Base-by-base conservation (phyloP, 306 rosid species). In the Dryas octopetala region DNA sequence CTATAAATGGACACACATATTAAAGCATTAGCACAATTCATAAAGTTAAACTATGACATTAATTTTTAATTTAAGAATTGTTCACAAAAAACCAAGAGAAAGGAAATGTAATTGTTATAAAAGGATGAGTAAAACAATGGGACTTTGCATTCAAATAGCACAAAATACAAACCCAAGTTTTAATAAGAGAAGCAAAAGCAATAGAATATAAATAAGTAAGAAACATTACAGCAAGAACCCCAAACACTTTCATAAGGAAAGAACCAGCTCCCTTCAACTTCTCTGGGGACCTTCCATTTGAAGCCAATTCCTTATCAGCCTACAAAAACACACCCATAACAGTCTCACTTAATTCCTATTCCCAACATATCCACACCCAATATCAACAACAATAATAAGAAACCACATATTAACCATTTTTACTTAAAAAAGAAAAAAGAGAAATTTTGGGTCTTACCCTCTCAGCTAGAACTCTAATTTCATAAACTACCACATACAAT, bases 241-340 rank as follows among this genome's bases (percentile, higher is more conserved):
- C 97, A 84, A 95, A 95, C 44, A 89, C 93, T 90, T 92, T 95
- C 99, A 95, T 95, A 5, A 95, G 97, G 74, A 95, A 84, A 17
- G 99, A 95, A 57, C 99, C 99, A 50, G 97, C 97, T 26, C 92
- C 99, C 74, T 95, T 92, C 91, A 95, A 77, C 81, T 95, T 95
- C 86, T 92, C 97, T 0, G 97, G 97, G 14, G 96, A 86, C 79
- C 88, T 92, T 65, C 97, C 99, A 80, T 81, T 88, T 0, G 89
- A 84, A 80, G 87, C 89, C 82, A 92, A 78, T 47, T 95, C 96
- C 79, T 75, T 86, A 76, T 95, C 99, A 54, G 96, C 96, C 99
- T 95, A 64, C 53, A 73, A 47, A 23, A 14, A 46, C 17, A 23
- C 1, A 54, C 38, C 0, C 62, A 17, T 0, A 69, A 68, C 69